Conservation (phyloP, 352 stramenopile species). For the Phytophthora idaei region DNA sequence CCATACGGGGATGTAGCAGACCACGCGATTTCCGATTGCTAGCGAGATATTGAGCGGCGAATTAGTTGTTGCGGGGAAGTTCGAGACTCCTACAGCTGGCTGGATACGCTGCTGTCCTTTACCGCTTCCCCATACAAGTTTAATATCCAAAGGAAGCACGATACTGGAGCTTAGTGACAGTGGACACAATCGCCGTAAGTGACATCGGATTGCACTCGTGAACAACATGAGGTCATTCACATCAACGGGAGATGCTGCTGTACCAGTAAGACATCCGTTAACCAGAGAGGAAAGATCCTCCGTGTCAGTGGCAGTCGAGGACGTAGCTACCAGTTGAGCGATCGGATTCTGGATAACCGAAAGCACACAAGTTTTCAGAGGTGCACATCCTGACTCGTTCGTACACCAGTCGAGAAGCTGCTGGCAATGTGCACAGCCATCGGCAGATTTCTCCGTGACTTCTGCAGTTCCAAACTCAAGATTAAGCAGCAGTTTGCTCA, state of each 20-base stretch:
- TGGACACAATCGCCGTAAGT: slow-evolving; percentile 53
- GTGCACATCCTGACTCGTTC: slow-evolving; percentile 43
- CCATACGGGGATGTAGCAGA: slow-evolving; percentile 51
- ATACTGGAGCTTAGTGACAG: slow-evolving; percentile 35
- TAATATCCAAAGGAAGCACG: slow-evolving; percentile 30
- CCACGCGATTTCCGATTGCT: slow-evolving; percentile 29
- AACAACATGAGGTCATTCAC: slow-evolving; percentile 51
- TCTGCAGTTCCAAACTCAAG: slow-evolving; percentile 44
- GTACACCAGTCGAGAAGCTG: slow-evolving; percentile 57
- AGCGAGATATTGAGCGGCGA: slow-evolving; percentile 44
- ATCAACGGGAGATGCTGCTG: slow-evolving; percentile 12
- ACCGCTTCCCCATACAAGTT: slow-evolving; percentile 56
- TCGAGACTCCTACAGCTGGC: background rate
- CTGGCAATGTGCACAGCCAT: slow-evolving; percentile 59
- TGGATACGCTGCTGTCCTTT: slow-evolving; percentile 30
- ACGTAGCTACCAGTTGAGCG: slow-evolving; percentile 21
- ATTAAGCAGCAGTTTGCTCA: slow-evolving; percentile 47
- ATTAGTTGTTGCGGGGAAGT: slow-evolving; percentile 17
- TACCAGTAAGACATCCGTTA: slow-evolving; percentile 34
- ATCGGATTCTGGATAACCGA: slow-evolving; percentile 12
- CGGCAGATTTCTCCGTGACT: slow-evolving; percentile 44
- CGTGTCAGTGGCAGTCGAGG: slow-evolving; percentile 26
- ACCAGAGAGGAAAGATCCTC: slow-evolving; percentile 46
- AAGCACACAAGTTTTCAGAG: slow-evolving; percentile 47
- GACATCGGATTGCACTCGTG: slow-evolving; percentile 54